phyloP scores from a whole-genome alignment of 2,329 filamentous ascomycete genomes.

The Arthrobotrys iridis region DNA sequence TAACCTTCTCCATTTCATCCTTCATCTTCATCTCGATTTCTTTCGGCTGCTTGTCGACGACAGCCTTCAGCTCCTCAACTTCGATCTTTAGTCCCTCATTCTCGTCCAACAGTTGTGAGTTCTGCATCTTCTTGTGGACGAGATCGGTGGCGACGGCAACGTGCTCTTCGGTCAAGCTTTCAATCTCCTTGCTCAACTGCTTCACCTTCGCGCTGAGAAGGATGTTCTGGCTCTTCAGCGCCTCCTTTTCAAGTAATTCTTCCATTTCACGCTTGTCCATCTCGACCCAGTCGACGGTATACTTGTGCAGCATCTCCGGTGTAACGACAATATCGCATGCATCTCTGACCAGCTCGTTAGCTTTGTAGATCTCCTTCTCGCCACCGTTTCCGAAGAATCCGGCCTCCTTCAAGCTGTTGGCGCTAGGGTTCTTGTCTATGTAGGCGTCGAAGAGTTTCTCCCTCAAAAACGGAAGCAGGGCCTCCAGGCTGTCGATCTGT shows the following conservation, averaged over 20 bases:
- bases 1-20: constrained; percentile 87
- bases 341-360: constrained; percentile 91
- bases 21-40: constrained; percentile 86
- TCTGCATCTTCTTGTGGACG: constrained; percentile 90
- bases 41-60: constrained; percentile 88
- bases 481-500: constrained; percentile 87
- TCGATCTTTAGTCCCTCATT: constrained; percentile 89
- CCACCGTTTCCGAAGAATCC: constrained; percentile 96
- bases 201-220: constrained; percentile 80
- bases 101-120: constrained; percentile 85
- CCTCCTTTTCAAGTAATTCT: constrained; percentile 81
- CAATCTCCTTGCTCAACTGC: constrained; percentile 83
- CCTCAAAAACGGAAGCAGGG: constrained; percentile 88
- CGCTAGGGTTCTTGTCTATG: constrained; percentile 90
- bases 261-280: constrained; percentile 83
- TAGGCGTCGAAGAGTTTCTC: constrained; percentile 96
- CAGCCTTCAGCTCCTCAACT: constrained; percentile 81
- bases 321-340: constrained; percentile 88
- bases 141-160: constrained; percentile 89
- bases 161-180: constrained; percentile 89
- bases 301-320: constrained; percentile 80
- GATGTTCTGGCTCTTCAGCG: constrained; percentile 73
- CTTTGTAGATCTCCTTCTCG: constrained; percentile 95
- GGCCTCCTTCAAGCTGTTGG: constrained; percentile 91
- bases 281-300: constrained; percentile 91